These are phyloP conservation scores for Cercospora sesami DNA, from an alignment of 2,329 filamentous ascomycete species.

Conservation along the genomic window DNA sequence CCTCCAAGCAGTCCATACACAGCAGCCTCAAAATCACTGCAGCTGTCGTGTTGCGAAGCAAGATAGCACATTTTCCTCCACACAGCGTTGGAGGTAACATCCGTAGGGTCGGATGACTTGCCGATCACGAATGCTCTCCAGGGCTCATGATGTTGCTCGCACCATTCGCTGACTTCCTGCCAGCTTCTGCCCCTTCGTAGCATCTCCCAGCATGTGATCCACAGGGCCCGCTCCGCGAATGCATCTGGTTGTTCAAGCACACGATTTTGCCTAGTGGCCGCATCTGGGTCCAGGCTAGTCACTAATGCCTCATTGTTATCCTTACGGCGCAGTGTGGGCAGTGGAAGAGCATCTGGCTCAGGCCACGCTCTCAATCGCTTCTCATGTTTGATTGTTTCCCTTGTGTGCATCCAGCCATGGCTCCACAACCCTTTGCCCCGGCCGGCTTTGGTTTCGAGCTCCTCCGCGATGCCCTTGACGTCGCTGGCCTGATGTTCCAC, in stretches of 20 bases:
- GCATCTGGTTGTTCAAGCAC: constrained; percentile 79
- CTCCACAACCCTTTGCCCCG: constrained; percentile 75
- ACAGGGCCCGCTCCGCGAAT: constrained; percentile 85
- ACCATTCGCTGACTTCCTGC: constrained; percentile 79
- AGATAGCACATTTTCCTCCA: constrained; percentile 79
- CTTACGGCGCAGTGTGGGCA: constrained; percentile 44
- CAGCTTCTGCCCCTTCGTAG: constrained; percentile 78
- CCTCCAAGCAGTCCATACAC: constrained; percentile 90
- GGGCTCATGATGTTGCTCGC: constrained; percentile 76
- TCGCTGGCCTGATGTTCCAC: constrained; percentile 67
- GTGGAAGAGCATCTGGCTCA: constrained; percentile 53
- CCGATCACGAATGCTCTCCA: constrained; percentile 87
- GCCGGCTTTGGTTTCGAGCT: constrained; percentile 66
- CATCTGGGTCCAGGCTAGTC: constrained; percentile 90
- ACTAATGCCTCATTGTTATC: constrained; percentile 66
- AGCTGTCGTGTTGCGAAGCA: constrained; percentile 65
- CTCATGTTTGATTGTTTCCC: constrained; percentile 82
- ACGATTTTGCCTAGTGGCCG: constrained; percentile 73
- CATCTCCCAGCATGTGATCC: constrained; percentile 93
- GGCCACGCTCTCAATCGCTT: constrained; percentile 69
- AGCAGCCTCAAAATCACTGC: constrained; percentile 78
- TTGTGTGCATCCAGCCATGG: constrained; percentile 89
- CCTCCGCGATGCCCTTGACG: constrained; percentile 72
- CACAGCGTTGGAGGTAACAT: constrained; percentile 45
- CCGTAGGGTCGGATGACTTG: constrained; percentile 47